Evolutionary conservation across 2,329 filamentous ascomycete genomes (phyloP).

Genomic region (Thelonectria blattea): DNA sequence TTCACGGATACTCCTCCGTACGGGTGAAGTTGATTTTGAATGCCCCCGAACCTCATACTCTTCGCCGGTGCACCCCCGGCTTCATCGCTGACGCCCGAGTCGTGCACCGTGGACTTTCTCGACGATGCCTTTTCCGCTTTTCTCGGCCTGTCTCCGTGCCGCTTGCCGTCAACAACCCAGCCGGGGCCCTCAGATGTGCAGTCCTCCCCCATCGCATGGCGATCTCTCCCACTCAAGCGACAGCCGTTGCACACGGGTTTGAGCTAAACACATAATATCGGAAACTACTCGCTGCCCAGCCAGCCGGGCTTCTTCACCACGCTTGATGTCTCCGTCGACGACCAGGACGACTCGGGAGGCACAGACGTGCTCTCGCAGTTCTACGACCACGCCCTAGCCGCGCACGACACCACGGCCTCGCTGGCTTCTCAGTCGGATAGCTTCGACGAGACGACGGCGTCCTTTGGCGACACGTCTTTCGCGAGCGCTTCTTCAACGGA

Average conservation of each 20-base stretch:
- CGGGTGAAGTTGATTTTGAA: constrained; percentile 6
- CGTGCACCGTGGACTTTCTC: constrained; percentile 41
- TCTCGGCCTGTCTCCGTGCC: constrained; percentile 25
- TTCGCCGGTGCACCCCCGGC: constrained; percentile 45
- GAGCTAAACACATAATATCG: constrained; percentile 55
- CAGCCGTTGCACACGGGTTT: constrained; percentile 57
- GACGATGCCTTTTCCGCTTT: constrained; percentile 37
- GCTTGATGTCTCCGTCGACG: constrained; percentile 46
- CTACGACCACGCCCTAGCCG: constrained; percentile 77
- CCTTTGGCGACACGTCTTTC: constrained; percentile 44
- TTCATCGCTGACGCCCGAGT: constrained; percentile 36
- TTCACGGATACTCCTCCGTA: not conserved
- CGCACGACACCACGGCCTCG: constrained; percentile 61
- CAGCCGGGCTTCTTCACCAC: constrained; percentile 57
- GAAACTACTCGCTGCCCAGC: constrained; percentile 38
- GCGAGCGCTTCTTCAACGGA: constrained; percentile 43
- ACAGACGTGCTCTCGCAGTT: constrained; percentile 64
- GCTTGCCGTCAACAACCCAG: not conserved
- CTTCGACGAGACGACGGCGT: constrained; percentile 30
- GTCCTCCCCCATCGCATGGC: constrained; percentile 52
- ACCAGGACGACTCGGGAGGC: constrained; percentile 29
- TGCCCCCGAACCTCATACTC: constrained; percentile 46
- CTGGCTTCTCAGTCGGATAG: constrained; percentile 62
- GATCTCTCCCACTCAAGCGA: constrained; percentile 57
- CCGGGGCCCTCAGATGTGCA: constrained; percentile 41